Base-by-base conservation (phyloP, 768 basidiomycete genomes). In the Mycena vulgaris region DNA sequence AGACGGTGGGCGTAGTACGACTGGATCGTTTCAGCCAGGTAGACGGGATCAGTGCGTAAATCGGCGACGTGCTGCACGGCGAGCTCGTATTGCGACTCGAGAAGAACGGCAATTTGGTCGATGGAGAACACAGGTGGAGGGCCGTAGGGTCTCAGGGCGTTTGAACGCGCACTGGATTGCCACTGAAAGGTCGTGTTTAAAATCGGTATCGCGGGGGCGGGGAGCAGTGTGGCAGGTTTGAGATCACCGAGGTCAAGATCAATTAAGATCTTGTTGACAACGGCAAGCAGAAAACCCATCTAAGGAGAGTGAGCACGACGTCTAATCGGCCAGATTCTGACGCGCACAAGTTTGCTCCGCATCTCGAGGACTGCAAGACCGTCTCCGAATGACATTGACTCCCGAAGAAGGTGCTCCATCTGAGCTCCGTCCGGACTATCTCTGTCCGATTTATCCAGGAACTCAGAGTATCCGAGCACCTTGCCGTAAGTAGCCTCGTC, bases 1-100 rank as follows among this genome's bases (percentile, higher is more conserved):
- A 52, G 2, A 35, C 68, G 68, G n/a, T 69, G 68, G 31, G 39
- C 61, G 13, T 69, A 69, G 61, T 69, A 69, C 30, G 61, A 37
- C 56, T 69, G 61, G 19, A 63, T 14, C 2, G 25, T 58, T 13
- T 69, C 68, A 14, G 60, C 45, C 11, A 69, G 28, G 30, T 63
- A 69, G 16, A 42, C 58, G 27, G 61, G 68, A 39, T 69, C 68
- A 19, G 61, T 69, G 8, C 68, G 61, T 37, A 69, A 25, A 53
- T 68, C 60, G 13, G 30, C 59, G 5, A 68, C 60, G 33, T 68
- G 67, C n/a, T 68, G 60, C 19, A 68, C 35, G 27, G 67, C 31
- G 11, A 68, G 55, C 45, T 68, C 60, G 19, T 68, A 68, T 40
- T 68, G 67, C 2, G 67, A 48, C 4, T 68, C 47, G 1, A 68